Evolutionary conservation across 208 protist genomes (phyloP).

Genomic region (Balamuthia mandrillaris): DNA sequence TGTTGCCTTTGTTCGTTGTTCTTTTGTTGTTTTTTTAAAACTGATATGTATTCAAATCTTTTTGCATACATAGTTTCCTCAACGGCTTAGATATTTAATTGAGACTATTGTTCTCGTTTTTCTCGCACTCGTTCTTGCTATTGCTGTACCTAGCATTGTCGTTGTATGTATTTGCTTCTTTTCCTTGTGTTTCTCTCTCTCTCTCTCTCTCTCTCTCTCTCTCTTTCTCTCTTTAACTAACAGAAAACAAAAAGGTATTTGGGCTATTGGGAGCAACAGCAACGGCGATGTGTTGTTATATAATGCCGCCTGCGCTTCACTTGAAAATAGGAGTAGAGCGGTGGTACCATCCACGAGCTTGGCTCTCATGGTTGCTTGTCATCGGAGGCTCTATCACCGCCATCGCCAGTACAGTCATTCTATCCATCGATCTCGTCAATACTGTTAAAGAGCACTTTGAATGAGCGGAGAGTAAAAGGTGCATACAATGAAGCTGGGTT

Average conservation of each 20-base stretch:
- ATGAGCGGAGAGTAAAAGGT: too few species aligned
- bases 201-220: background rate
- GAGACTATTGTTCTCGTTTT: conserved; percentile 14
- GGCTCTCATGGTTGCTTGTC: too few species aligned
- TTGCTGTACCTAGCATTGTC: conserved; percentile 6
- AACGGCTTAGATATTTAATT: background rate
- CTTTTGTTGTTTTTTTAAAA: background rate
- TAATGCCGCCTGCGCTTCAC: conserved; percentile 11
- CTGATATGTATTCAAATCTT: background rate
- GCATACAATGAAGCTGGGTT: too few species aligned
- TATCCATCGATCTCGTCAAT: too few species aligned
- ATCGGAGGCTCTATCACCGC: too few species aligned
- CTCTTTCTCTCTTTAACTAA: background rate
- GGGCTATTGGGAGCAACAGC: conserved; percentile 12
- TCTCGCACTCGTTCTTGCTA: background rate
- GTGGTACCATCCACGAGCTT: too few species aligned
- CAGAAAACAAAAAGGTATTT: background rate
- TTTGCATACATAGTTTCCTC: background rate
- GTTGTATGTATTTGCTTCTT: background rate
- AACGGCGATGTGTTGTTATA: conserved; percentile 6
- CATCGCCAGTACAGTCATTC: too few species aligned
- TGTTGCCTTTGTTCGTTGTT: too few species aligned
- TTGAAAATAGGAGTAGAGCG: too few species aligned
- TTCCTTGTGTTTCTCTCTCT: background rate
- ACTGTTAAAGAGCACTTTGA: too few species aligned